phyloP scores from a whole-genome alignment of 1,284 basidiomycete species.

The Ceraceosorus guamensis region DNA sequence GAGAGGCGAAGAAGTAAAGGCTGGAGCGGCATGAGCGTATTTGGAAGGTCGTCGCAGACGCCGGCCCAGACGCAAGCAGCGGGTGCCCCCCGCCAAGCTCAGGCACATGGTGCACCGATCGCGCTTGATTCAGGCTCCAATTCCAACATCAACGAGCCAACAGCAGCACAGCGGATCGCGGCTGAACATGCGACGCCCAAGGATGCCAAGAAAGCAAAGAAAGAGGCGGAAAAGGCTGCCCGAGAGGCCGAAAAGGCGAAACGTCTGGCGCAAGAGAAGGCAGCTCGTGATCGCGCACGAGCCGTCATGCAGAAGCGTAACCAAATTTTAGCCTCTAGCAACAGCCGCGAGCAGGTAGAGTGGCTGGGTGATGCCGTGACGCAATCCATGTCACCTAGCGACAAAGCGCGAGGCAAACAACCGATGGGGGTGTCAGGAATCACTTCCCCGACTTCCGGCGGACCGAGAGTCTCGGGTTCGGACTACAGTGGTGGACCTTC shows the following conservation, averaged over 20 bases:
- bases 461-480: neutral
- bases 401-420: constrained; percentile 38
- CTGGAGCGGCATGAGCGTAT: constrained; percentile 25
- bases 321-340: constrained; percentile 32
- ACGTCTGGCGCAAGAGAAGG: constrained; percentile 67
- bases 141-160: constrained; percentile 14
- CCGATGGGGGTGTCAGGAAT: constrained; percentile 11
- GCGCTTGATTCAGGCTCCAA: neutral
- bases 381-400: constrained; percentile 15
- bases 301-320: constrained; percentile 86
- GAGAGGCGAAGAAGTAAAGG: constrained; percentile 23
- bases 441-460: neutral
- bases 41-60: constrained; percentile 7
- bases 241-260: constrained; percentile 77
- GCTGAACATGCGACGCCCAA: constrained; percentile 45
- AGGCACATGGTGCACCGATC: constrained; percentile 4
- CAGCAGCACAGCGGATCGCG: constrained; percentile 25
- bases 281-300: constrained; percentile 71
- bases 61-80: neutral
- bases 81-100: neutral
- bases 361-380: constrained; percentile 20
- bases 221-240: constrained; percentile 75
- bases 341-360: constrained; percentile 37
- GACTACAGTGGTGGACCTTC: neutral
- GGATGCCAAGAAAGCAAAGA: constrained; percentile 79